Evolutionary conservation across 371 early-diverging fungal species (phyloP).

Genomic region (Syncephalastrum contaminatum): DNA sequence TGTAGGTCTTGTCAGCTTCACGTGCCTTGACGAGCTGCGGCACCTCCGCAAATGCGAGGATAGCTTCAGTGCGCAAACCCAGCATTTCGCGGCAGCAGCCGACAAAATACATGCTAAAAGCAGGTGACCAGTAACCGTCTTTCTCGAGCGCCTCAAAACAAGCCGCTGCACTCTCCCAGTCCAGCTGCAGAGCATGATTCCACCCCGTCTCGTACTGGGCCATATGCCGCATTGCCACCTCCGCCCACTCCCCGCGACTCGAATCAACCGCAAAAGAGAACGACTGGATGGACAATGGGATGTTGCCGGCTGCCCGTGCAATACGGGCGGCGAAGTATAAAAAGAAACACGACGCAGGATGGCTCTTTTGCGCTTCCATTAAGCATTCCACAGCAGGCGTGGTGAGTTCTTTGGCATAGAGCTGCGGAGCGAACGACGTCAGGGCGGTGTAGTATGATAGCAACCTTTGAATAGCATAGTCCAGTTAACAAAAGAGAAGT

Average conservation of each 20-base stretch:
- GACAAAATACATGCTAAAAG: conserved; percentile 46
- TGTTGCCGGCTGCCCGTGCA: conserved; percentile 28
- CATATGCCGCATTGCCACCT: conserved; percentile 24
- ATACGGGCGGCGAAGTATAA: conserved; percentile 48
- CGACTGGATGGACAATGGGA: conserved; percentile 26
- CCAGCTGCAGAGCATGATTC: conserved; percentile 41
- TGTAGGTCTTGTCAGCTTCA: conserved; percentile 21
- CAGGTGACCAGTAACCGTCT: conserved; percentile 45
- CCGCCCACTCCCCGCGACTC: conserved; percentile 25
- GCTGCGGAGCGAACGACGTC: conserved; percentile 21
- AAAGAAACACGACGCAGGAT: conserved; percentile 53
- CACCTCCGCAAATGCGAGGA: conserved; percentile 36
- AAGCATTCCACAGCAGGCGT: conserved; percentile 46
- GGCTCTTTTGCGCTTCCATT: conserved; percentile 35
- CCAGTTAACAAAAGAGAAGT: neutral
- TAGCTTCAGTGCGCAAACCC: conserved; percentile 34
- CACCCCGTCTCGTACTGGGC: conserved; percentile 46
- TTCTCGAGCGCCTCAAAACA: conserved; percentile 40
- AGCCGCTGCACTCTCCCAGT: conserved; percentile 38
- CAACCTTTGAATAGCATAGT: conserved; percentile 12
- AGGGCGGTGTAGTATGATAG: conserved; percentile 23
- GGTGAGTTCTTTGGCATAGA: conserved; percentile 19
- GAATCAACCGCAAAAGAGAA: conserved; percentile 22
- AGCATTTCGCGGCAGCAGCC: conserved; percentile 38
- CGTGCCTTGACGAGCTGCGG: conserved; percentile 20